Percentiles rank a stretch among this genome's conserved stretches.
These are phyloP conservation scores for Pichia norvegensis DNA, from an alignment of 1,139 yeast species.

Conservation along the genomic window DNA sequence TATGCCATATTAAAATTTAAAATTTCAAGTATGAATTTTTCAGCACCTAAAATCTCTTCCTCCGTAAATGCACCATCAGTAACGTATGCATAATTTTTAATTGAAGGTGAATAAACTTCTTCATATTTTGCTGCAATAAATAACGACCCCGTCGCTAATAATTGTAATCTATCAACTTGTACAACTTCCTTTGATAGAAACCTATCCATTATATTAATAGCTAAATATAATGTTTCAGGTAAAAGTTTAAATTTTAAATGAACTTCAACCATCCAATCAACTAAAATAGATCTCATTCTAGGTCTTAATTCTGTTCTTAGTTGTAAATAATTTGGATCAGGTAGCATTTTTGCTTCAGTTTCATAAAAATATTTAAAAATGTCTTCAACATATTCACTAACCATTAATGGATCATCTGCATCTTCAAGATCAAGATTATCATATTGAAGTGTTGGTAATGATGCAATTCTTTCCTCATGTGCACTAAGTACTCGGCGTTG, in stretches of 20 bases:
- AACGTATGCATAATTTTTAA: constrained; percentile 79
- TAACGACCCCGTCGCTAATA: constrained; percentile 82
- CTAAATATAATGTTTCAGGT: constrained; percentile 85
- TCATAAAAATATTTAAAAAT: constrained; percentile 75
- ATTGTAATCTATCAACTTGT: constrained; percentile 76
- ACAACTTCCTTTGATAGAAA: constrained; percentile 76
- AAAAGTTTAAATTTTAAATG: constrained; percentile 78
- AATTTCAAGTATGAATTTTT: constrained; percentile 69
- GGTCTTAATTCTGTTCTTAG: constrained; percentile 75
- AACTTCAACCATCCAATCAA: constrained; percentile 93
- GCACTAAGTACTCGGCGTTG: neutral
- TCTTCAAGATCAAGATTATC: constrained; percentile 92
- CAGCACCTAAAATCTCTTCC: constrained; percentile 83
- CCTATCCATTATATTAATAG: constrained; percentile 86
- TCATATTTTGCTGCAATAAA: constrained; percentile 94
- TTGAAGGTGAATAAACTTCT: constrained; percentile 88
- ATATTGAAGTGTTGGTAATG: constrained; percentile 36
- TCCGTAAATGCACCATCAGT: constrained; percentile 81
- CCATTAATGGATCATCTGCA: constrained; percentile 88
- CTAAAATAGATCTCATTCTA: constrained; percentile 79
- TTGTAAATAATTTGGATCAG: constrained; percentile 65
- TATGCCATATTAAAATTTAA: constrained; percentile 74
- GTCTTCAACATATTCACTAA: constrained; percentile 83
- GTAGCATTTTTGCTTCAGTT: constrained; percentile 68
- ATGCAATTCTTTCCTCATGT: neutral